These are phyloP conservation scores for Opeltia flavorubescens DNA, from an alignment of 495 filamentous ascomycete genomes.

Conservation along the genomic window DNA sequence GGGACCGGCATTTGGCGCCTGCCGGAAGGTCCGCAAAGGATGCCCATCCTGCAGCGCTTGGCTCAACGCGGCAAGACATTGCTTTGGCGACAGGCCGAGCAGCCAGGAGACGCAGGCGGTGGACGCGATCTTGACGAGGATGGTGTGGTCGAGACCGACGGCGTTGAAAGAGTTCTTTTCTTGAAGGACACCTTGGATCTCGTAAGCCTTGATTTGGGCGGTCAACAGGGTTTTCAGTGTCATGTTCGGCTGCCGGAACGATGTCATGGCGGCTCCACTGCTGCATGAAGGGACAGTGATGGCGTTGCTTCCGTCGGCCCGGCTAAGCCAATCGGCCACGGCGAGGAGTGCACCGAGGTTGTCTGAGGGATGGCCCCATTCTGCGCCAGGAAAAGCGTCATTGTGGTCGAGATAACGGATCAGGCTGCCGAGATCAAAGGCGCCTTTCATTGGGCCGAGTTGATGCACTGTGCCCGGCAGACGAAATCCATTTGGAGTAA, in stretches of 20 bases:
- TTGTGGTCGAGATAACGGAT: constrained; percentile 35
- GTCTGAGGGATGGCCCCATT: constrained; percentile 37
- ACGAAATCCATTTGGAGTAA: constrained; percentile 24
- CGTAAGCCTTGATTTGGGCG: constrained; percentile 32
- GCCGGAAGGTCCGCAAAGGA: constrained; percentile 24
- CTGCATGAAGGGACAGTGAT: neutral
- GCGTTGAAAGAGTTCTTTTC: constrained; percentile 27
- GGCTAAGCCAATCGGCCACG: constrained; percentile 23
- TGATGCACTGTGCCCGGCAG: constrained; percentile 27
- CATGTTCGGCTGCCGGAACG: constrained; percentile 16
- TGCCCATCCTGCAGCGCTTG: constrained; percentile 29
- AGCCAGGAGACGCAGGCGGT: constrained; percentile 25
- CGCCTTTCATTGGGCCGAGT: constrained; percentile 28
- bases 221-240: constrained; percentile 12
- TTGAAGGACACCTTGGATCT: constrained; percentile 32
- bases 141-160: constrained; percentile 29
- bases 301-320: constrained; percentile 8
- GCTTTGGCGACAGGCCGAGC: constrained; percentile 19
- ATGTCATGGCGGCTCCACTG: constrained; percentile 16
- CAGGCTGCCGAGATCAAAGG: constrained; percentile 33
- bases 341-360: constrained; percentile 30
- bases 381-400: constrained; percentile 27
- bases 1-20: constrained; percentile 22
- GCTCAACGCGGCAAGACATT: constrained; percentile 24
- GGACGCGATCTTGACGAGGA: constrained; percentile 32